Percentiles rank a stretch among this genome's conserved stretches.
These are phyloP conservation scores for Simplicillium sp. DNA, from an alignment of 2,329 filamentous ascomycete species.

Conservation along the genomic window DNA sequence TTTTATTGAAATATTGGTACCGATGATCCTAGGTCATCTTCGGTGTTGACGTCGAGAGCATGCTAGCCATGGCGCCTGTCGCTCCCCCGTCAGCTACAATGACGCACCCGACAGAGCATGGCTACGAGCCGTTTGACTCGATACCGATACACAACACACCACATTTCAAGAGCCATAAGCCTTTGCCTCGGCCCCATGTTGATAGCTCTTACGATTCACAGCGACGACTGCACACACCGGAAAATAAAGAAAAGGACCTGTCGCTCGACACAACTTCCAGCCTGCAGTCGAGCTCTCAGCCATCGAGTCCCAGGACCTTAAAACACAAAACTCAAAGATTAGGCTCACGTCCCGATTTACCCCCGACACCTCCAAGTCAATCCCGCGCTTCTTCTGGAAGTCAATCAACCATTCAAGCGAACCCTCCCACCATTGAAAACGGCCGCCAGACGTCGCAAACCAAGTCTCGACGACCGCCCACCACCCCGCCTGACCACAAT, in stretches of 20 bases:
- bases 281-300: conserved; percentile 17
- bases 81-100: conserved; percentile 22
- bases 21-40: too few relatives aligned
- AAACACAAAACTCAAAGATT: conserved; percentile 32
- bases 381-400: conserved; percentile 47
- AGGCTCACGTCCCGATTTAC: conserved; percentile 38
- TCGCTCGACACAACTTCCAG: conserved; percentile 17
- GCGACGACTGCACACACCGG: conserved; percentile 13
- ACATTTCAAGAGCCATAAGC: conserved; percentile 37
- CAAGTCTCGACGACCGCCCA: conserved; percentile 30
- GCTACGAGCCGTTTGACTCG: conserved; percentile 15
- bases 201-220: conserved; percentile 13
- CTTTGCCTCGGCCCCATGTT: conserved; percentile 25
- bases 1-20: too few relatives aligned
- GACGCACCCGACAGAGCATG: conserved; percentile 18
- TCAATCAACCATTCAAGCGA: conserved; percentile 33
- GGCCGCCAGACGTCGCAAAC: conserved; percentile 27
- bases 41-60: conserved; percentile 9
- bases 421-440: conserved; percentile 27
- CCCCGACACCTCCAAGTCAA: conserved; percentile 54
- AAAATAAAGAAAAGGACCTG: conserved; percentile 1
- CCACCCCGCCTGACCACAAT: conserved; percentile 54
- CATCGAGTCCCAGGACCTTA: conserved; percentile 27
- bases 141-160: conserved; percentile 18
- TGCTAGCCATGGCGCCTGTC: conserved; percentile 17